A percentile compares a stretch with the other conserved stretches of the same genome.
These are phyloP conservation scores for Neurospora cerealis DNA, from an alignment of 495 filamentous ascomycete species.

Conservation along the genomic window DNA sequence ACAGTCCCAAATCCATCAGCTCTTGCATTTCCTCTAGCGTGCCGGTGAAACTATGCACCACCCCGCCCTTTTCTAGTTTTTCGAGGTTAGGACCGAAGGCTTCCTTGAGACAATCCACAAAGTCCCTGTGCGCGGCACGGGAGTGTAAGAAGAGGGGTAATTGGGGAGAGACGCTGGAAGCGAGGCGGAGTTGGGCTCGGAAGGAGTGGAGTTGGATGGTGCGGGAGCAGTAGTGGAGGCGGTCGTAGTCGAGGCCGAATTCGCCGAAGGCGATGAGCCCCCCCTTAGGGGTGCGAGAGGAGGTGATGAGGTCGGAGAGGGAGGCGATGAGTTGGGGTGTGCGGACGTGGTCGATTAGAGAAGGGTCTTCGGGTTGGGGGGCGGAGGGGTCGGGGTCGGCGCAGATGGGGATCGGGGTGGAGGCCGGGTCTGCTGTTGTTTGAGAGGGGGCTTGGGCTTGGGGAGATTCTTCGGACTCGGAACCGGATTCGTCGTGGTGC, in stretches of 20 bases:
- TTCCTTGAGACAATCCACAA: slow-evolving; percentile 51
- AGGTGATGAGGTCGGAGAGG: slow-evolving; percentile 44
- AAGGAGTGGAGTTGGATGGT: slow-evolving; percentile 81
- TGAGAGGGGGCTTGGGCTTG: not conserved
- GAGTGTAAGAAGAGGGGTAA: slow-evolving; percentile 88
- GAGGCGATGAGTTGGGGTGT: slow-evolving; percentile 42
- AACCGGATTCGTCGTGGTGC: slow-evolving; percentile 32
- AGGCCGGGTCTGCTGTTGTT: slow-evolving; percentile 2
- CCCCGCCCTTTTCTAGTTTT: slow-evolving; percentile 56
- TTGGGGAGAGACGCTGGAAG: slow-evolving; percentile 52
- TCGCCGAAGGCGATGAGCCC: slow-evolving; percentile 77
- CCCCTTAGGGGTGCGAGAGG: slow-evolving; percentile 19
- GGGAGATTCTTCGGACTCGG: slow-evolving; percentile 12
- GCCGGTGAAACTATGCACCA: slow-evolving; percentile 89
- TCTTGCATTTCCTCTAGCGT: slow-evolving; percentile 71
- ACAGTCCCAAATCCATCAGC: slow-evolving; percentile 63
- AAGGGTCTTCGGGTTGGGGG: slow-evolving; percentile 30
- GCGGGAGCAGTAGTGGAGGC: slow-evolving; percentile 64
- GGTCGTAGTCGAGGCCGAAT: slow-evolving; percentile 93
- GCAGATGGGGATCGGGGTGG: not conserved
- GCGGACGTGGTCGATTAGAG: slow-evolving; percentile 21
- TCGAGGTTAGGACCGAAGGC: slow-evolving; percentile 36
- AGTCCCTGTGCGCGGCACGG: slow-evolving; percentile 72
- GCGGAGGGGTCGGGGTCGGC: slow-evolving; percentile 31
- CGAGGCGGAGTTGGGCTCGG: slow-evolving; percentile 65